Evolutionary conservation across 495 filamentous ascomycete genomes (phyloP).

Genomic region (Amphirosellinia nigrospora): DNA sequence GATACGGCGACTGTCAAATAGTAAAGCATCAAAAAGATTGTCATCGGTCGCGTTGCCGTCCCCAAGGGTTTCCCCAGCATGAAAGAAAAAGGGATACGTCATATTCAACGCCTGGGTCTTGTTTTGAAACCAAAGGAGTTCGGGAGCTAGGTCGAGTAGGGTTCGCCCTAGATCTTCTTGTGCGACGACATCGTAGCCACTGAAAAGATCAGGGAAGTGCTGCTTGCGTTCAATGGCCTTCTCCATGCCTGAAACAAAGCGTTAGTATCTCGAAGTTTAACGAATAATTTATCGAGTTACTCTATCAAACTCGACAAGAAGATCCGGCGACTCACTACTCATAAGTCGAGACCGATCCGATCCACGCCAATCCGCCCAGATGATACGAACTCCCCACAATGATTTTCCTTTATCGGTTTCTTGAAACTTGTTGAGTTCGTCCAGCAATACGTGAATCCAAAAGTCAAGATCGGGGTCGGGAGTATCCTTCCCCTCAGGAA

Average conservation of each 20-base stretch:
- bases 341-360: background rate
- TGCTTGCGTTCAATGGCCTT: conserved; percentile 6
- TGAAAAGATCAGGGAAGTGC: conserved; percentile 2
- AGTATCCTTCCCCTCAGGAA: background rate
- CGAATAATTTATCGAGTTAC: background rate
- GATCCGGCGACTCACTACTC: background rate
- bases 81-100: conserved; percentile 4
- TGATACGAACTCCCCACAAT: conserved; percentile 1
- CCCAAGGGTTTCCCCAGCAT: background rate
- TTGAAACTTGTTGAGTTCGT: background rate
- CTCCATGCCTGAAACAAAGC: background rate
- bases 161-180: conserved; percentile 3
- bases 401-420: background rate
- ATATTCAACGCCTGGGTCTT: background rate
- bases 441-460: background rate
- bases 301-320: background rate
- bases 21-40: background rate
- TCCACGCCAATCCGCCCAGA: background rate
- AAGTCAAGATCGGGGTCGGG: background rate
- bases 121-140: conserved; percentile 2
- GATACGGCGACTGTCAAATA: conserved; percentile 2
- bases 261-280: background rate
- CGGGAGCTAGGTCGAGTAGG: background rate
- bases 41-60: background rate
- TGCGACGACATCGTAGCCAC: background rate